Evolutionary conservation across 2,329 filamentous ascomycete genomes (phyloP).

Genomic region (Penicillium vulpinum): DNA sequence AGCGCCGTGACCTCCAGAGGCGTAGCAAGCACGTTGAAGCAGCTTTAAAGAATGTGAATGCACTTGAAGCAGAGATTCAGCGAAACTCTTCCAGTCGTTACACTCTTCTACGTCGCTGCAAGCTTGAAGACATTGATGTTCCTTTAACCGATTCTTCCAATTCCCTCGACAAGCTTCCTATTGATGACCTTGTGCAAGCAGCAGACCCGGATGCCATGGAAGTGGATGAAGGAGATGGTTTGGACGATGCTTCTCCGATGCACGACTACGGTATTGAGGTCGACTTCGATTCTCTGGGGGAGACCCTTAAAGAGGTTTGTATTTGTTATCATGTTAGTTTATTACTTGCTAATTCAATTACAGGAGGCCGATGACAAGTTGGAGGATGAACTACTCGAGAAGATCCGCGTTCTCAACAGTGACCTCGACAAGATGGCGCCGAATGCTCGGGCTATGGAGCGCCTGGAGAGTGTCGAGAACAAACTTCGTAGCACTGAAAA

Average conservation of each 20-base stretch:
- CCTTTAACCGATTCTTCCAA: conserved; percentile 72
- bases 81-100: conserved; percentile 83
- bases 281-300: conserved; percentile 78
- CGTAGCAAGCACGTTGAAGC: conserved; percentile 80
- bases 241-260: conserved; percentile 62
- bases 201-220: conserved; percentile 88
- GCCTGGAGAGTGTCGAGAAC: conserved; percentile 79
- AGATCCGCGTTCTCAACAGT: conserved; percentile 69
- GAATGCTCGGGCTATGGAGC: conserved; percentile 93
- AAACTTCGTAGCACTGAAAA: conserved; percentile 81
- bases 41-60: conserved; percentile 70
- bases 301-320: conserved; percentile 75
- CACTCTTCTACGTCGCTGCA: conserved; percentile 79
- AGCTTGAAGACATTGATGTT: conserved; percentile 87
- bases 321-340: neutral
- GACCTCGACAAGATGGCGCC: conserved; percentile 94
- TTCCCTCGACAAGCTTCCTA: conserved; percentile 76
- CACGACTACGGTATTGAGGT: conserved; percentile 91
- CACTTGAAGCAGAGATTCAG: conserved; percentile 81
- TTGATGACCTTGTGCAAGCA: conserved; percentile 74
- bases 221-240: conserved; percentile 65
- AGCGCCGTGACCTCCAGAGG: conserved; percentile 77
- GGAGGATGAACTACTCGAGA: conserved; percentile 75
- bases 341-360: conserved; percentile 8
- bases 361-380: conserved; percentile 68